A percentile compares a stretch with the other conserved stretches of the same genome.
These are phyloP conservation scores for Populus tremula DNA, from an alignment of 345 rosid genomes.

Conservation along the genomic window DNA sequence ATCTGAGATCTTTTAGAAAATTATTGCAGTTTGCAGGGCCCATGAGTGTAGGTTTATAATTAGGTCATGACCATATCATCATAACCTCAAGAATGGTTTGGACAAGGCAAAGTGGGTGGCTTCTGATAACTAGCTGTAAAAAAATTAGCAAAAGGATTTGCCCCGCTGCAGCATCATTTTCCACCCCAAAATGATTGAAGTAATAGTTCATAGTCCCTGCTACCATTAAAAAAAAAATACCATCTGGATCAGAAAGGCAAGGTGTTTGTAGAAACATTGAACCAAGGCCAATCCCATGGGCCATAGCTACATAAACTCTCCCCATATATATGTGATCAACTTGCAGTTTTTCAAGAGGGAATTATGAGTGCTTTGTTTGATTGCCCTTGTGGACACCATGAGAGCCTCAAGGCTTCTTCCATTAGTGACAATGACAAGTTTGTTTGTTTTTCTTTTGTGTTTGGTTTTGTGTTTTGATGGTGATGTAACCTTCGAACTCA, in stretches of 20 bases:
- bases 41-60: no score
- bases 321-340: background rate
- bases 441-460: slow-evolving; percentile 9
- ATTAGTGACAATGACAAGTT: slow-evolving; percentile 32
- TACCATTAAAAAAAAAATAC: background rate
- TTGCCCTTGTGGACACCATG: slow-evolving; percentile 24
- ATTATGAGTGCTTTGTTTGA: slow-evolving; percentile 26
- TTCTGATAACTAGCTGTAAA: background rate
- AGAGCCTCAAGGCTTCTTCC: slow-evolving; percentile 15
- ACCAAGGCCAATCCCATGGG: slow-evolving; percentile 15
- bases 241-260: background rate
- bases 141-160: background rate
- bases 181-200: slow-evolving; percentile 56
- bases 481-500: slow-evolving; percentile 20
- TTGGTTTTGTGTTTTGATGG: slow-evolving; percentile 5
- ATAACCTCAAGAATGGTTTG: background rate
- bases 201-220: slow-evolving; percentile 35
- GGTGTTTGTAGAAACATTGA: slow-evolving; percentile 3
- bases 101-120: background rate
- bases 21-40: no score
- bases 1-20: no score
- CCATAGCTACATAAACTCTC: background rate
- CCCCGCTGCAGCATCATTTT: slow-evolving; percentile 23
- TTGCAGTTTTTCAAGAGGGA: slow-evolving; percentile 7
- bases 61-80: no score